phyloP scores from a whole-genome alignment of 129 eudicot genomes.

The Pseudognaphalium luteoalbum region DNA sequence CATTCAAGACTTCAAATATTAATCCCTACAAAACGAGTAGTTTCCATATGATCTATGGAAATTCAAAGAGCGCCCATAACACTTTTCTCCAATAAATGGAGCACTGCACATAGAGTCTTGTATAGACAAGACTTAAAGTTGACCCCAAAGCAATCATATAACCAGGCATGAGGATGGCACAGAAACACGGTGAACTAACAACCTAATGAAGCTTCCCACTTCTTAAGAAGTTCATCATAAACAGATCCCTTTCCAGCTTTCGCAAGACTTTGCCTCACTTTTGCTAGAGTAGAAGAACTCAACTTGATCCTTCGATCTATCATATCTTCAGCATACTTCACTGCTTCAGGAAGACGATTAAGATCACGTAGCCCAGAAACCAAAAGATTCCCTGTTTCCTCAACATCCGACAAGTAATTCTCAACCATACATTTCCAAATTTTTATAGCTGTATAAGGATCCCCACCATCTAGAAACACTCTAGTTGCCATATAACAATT shows the following conservation, averaged over 20 bases:
- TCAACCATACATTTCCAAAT: constrained; percentile 80
- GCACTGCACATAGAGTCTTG: neutral
- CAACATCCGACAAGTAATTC: constrained; percentile 47
- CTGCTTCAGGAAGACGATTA: constrained; percentile 77
- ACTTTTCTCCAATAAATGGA: neutral
- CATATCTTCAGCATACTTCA: constrained; percentile 83
- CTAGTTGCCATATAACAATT: constrained; percentile 56
- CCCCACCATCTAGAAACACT: constrained; percentile 51
- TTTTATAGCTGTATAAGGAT: constrained; percentile 54
- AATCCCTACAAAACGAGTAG: neutral
- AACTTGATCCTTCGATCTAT: constrained; percentile 64
- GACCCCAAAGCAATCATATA: neutral
- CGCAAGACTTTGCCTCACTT: constrained; percentile 61
- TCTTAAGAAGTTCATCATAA: constrained; percentile 64
- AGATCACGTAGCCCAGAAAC: constrained; percentile 63
- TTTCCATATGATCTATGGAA: neutral
- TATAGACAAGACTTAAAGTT: neutral
- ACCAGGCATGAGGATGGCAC: neutral
- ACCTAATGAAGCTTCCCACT: constrained; percentile 62
- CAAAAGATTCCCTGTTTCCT: constrained; percentile 71
- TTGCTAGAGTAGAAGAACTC: constrained; percentile 57
- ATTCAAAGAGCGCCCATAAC: neutral
- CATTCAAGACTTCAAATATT: neutral
- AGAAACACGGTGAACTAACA: constrained; percentile 5
- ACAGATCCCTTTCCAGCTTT: constrained; percentile 53